phyloP scores from a whole-genome alignment of 106 monocot genomes.

The Apostasia shenzhenica region DNA sequence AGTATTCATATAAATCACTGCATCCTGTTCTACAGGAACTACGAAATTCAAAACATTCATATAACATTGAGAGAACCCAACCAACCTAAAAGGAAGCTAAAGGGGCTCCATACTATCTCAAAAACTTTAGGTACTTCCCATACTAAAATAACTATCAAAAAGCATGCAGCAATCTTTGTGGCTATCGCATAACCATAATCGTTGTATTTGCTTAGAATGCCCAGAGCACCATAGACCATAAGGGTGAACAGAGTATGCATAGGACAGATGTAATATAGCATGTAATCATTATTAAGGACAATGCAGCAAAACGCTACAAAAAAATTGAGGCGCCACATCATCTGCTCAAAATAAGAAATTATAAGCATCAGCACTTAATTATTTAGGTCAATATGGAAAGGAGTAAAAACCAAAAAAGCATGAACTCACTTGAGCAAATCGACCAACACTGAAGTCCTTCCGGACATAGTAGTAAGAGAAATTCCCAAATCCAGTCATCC shows the following conservation, averaged over 20 bases:
- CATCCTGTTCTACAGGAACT: neutral
- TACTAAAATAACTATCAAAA: slow-evolving; percentile 78
- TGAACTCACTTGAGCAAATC: slow-evolving; percentile 79
- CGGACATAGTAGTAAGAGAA: slow-evolving; percentile 96
- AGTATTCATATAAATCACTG: too few relatives aligned
- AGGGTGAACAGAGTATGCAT: slow-evolving; percentile 99
- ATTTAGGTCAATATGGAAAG: too few relatives aligned
- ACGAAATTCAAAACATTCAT: neutral
- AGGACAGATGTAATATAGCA: slow-evolving; percentile 97
- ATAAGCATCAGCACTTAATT: neutral
- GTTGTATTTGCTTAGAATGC: slow-evolving; percentile 82
- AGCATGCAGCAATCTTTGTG: slow-evolving; percentile 57
- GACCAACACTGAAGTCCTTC: slow-evolving; percentile 89
- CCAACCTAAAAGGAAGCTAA: slow-evolving; percentile 82
- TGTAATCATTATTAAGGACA: slow-evolving; percentile 86
- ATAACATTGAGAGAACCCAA: slow-evolving; percentile 7
- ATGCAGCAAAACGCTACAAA: slow-evolving; percentile 90
- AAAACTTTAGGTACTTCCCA: slow-evolving; percentile 97
- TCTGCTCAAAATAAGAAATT: slow-evolving; percentile 37
- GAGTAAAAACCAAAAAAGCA: neutral
- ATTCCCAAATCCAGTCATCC: slow-evolving; percentile 99
- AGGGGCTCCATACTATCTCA: slow-evolving; percentile 82
- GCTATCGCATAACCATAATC: slow-evolving; percentile 72
- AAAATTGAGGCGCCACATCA: slow-evolving; percentile 99
- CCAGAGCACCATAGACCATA: slow-evolving; percentile 90